Base-by-base conservation (phyloP, 1,284 basidiomycete species). In the Cronartium quercuum region DNA sequence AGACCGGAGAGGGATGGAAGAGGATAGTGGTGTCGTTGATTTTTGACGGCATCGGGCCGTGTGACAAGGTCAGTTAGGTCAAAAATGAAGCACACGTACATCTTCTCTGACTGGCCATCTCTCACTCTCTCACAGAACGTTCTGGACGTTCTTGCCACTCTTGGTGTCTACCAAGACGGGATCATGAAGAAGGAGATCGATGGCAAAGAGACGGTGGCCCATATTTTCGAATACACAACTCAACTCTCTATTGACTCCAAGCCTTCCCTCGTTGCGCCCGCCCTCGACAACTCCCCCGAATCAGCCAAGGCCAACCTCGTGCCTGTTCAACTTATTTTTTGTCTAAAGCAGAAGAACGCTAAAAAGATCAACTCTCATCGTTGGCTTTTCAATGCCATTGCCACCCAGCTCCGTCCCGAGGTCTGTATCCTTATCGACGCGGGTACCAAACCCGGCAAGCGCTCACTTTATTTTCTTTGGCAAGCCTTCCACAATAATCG, bases 331-430 rank as follows among this genome's bases (percentile, higher is more conserved):
- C 91, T 98, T 78, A 88, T 96, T 76, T 96, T 97, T 83, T 96
- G 93, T 82, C 85, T 96, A 77, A 97, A 97, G 82, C 93, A 94
- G 42, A 92, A 96, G 84, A 98, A 96, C 74, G 81, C 81, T 77
- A 65, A 68, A 21, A 76, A 65, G 37, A 82, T 82, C 79, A 82
- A 83, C 77, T 81, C 82, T 55, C 85, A 86, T 78, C 89, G 95
- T 66, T 98, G 95, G 95, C 85, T 98, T 37, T 98, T 98, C 86
- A 97, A 98, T 79, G 95, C 92, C 6, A 89, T 98, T 71, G 94
- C 94, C 0, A 87, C 86, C 77, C 90, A 91, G 79, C 83, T 96
- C 66, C 80, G 94, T 86, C 93, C 93, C 7, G 91, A 95, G 80
- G 89, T 90, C 47, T 94, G 92, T 81, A 90, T 95, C 70, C 85